Percentiles rank a stretch among this genome's conserved stretches.
These are phyloP conservation scores for Platanthera guangdongensis DNA, from an alignment of 106 monocot genomes.

Conservation along the genomic window DNA sequence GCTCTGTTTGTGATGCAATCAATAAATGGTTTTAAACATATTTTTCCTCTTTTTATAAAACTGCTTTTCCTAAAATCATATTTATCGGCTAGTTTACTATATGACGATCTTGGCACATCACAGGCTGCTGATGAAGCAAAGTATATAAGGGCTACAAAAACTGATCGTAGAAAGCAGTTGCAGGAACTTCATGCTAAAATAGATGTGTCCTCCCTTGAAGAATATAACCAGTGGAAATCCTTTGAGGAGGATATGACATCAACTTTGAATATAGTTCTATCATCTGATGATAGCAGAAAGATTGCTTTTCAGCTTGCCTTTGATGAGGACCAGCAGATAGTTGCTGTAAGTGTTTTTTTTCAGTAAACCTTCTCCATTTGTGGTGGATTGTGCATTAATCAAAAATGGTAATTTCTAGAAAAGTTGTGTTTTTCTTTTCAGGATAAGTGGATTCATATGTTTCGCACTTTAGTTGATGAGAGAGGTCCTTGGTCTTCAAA, in stretches of 20 bases:
- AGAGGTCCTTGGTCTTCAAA: constrained; percentile 95
- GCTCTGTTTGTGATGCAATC: not conserved
- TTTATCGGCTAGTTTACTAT: not conserved
- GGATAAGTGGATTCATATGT: constrained; percentile 94
- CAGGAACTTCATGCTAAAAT: constrained; percentile 56
- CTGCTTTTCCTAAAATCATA: not conserved
- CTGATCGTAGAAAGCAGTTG: constrained; percentile 70
- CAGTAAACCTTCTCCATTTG: not conserved
- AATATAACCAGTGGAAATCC: constrained; percentile 34
- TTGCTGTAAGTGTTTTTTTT: constrained; percentile 54
- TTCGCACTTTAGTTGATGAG: constrained; percentile 83
- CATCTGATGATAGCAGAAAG: constrained; percentile 67
- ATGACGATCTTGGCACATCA: not conserved
- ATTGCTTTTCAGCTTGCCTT: constrained; percentile 58
- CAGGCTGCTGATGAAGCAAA: constrained; percentile 81
- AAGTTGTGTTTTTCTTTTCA: constrained; percentile 18
- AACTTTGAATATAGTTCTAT: constrained; percentile 42
- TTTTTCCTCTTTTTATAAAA: not conserved
- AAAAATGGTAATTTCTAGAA: not conserved
- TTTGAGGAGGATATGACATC: constrained; percentile 75
- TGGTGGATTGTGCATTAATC: not conserved
- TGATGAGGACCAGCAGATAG: constrained; percentile 92
- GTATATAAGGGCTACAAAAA: constrained; percentile 42
- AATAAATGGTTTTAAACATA: not conserved
- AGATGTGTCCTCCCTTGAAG: constrained; percentile 40